Percentiles rank a stretch among this genome's conserved stretches.
phyloP scores from a whole-genome alignment of 768 basidiomycete species.

The Pulveroboletus sp. region DNA sequence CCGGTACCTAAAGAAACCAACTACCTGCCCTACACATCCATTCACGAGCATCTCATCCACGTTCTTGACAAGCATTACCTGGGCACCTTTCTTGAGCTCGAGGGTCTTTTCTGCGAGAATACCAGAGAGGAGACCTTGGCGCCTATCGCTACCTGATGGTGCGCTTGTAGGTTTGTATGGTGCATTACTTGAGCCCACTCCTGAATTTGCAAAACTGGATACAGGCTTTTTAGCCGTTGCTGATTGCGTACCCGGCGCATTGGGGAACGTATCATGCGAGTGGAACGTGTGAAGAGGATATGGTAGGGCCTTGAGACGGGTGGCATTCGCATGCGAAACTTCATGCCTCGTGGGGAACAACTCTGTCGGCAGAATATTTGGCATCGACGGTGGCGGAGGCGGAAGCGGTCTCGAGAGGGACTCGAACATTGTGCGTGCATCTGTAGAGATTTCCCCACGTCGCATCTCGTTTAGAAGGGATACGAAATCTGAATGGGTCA shows the following conservation, averaged over 20 bases:
- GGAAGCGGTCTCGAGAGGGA: constrained; percentile 34
- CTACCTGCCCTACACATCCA: constrained; percentile 58
- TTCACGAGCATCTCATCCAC: constrained; percentile 59
- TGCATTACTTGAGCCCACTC: constrained; percentile 17
- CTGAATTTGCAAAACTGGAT: not conserved
- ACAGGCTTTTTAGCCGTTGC: constrained; percentile 2
- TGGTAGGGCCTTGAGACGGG: constrained; percentile 47
- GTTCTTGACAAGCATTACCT: constrained; percentile 72
- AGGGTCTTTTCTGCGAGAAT: constrained; percentile 58
- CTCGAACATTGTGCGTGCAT: constrained; percentile 45
- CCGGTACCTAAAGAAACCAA: constrained; percentile 43
- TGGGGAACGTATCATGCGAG: constrained; percentile 46
- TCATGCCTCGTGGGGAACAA: constrained; percentile 64
- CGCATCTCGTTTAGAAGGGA: constrained; percentile 75
- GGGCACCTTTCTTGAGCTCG: constrained; percentile 55
- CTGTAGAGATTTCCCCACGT: constrained; percentile 47
- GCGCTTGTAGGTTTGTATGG: constrained; percentile 24
- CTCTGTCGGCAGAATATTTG: constrained; percentile 44
- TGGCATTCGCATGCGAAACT: constrained; percentile 60
- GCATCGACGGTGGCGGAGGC: constrained; percentile 21
- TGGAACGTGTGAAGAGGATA: constrained; percentile 39
- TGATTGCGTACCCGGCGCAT: not conserved
- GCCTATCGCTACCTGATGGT: constrained; percentile 27
- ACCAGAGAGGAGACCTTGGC: constrained; percentile 53
- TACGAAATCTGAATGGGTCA: constrained; percentile 49